phyloP scores from a whole-genome alignment of 768 basidiomycete species.

The Mycena crocata region DNA sequence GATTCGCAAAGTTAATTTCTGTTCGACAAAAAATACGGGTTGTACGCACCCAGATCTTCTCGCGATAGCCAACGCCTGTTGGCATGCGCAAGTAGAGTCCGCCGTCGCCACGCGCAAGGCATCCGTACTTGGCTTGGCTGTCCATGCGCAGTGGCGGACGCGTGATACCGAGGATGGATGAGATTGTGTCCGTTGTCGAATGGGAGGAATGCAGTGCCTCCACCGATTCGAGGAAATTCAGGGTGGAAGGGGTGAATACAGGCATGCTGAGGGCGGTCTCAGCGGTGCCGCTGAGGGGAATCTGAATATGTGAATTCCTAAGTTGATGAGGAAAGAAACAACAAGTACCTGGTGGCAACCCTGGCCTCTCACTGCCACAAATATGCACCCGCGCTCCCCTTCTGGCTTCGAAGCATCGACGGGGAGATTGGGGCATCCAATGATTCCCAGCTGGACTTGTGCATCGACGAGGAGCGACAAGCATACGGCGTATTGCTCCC shows the following conservation, averaged over 20 bases:
- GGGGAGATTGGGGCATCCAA: slow-evolving; percentile 94
- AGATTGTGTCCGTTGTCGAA: slow-evolving; percentile 81
- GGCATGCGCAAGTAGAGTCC: slow-evolving; percentile 86
- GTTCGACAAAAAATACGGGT: not conserved
- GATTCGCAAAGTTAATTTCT: not conserved
- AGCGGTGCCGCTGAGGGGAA: slow-evolving; percentile 62
- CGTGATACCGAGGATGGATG: slow-evolving; percentile 73
- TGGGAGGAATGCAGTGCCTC: slow-evolving; percentile 95
- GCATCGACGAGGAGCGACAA: slow-evolving; percentile 85
- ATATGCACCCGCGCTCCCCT: slow-evolving; percentile 80
- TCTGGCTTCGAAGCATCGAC: slow-evolving; percentile 63
- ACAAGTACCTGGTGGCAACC: slow-evolving; percentile 77
- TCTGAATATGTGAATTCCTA: slow-evolving; percentile 45
- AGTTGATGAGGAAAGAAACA: not conserved
- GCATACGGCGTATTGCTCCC: slow-evolving; percentile 94
- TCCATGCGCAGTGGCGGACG: slow-evolving; percentile 86
- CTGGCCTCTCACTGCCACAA: slow-evolving; percentile 87
- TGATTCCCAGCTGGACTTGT: slow-evolving; percentile 83
- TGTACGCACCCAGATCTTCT: slow-evolving; percentile 92
- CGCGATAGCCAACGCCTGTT: slow-evolving; percentile 79
- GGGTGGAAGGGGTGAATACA: slow-evolving; percentile 54
- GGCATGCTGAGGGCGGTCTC: slow-evolving; percentile 67
- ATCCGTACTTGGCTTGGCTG: slow-evolving; percentile 94
- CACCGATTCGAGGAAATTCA: slow-evolving; percentile 90
- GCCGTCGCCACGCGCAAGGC: slow-evolving; percentile 88